These are phyloP conservation scores for Mallotus japonicus DNA, from an alignment of 441 rosid species.

Conservation along the genomic window DNA sequence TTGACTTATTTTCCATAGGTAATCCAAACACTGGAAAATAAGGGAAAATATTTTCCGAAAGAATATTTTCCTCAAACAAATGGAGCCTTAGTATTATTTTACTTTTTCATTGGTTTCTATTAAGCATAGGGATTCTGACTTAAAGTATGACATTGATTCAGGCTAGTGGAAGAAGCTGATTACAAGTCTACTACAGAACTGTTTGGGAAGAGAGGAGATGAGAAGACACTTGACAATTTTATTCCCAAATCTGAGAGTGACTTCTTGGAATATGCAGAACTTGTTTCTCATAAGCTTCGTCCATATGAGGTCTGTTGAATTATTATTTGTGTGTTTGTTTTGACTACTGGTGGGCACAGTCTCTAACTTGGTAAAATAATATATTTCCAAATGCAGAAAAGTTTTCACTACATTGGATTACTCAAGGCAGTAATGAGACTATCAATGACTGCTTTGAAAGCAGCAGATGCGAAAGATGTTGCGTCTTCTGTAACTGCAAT, in stretches of 20 bases:
- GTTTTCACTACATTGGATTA: slow-evolving; percentile 64
- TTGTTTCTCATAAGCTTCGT: slow-evolving; percentile 68
- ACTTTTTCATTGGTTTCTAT: neutral
- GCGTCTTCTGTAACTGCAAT: slow-evolving; percentile 74
- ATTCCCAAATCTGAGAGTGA: slow-evolving; percentile 95
- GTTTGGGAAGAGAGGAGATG: slow-evolving; percentile 57
- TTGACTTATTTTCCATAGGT: too few relatives aligned
- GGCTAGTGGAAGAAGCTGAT: slow-evolving; percentile 96
- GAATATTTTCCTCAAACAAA: too few relatives aligned
- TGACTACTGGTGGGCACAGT: neutral
- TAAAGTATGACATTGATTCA: slow-evolving; percentile 24
- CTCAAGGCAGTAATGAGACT: slow-evolving; percentile 81
- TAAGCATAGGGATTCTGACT: slow-evolving; percentile 1
- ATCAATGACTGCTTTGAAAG: slow-evolving; percentile 65
- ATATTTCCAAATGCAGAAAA: slow-evolving; percentile 56
- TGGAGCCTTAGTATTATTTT: neutral
- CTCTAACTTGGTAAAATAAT: slow-evolving; percentile 15
- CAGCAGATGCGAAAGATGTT: slow-evolving; percentile 85
- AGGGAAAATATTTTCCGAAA: too few relatives aligned
- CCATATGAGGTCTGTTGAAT: slow-evolving; percentile 58
- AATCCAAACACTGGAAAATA: too few relatives aligned
- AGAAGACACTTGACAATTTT: slow-evolving; percentile 58
- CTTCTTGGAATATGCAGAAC: slow-evolving; percentile 84
- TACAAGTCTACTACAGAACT: slow-evolving; percentile 65
- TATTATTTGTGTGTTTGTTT: neutral